These are phyloP conservation scores for Tephrocybe sp. DNA, from an alignment of 768 basidiomycete species.

Conservation along the genomic window DNA sequence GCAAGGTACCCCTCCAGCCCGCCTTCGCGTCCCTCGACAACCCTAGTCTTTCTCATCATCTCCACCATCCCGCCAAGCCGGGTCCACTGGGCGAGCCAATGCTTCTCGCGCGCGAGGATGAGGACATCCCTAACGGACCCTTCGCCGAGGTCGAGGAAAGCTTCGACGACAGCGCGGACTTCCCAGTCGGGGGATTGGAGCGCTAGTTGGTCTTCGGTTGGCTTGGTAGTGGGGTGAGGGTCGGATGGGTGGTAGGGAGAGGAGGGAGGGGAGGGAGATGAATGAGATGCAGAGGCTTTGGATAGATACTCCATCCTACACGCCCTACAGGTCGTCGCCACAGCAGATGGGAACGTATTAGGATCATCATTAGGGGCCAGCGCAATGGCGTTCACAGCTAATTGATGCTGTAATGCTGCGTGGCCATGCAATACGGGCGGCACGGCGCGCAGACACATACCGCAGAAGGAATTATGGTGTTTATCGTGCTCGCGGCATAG, in stretches of 20 bases:
- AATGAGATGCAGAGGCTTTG: conserved; percentile 45
- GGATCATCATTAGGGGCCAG: conserved; percentile 59
- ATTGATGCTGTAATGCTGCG: conserved; percentile 21
- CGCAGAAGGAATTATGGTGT: conserved; percentile 53
- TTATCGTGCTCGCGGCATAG: conserved; percentile 69
- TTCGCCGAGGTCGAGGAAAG: conserved; percentile 74
- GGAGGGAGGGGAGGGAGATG: conserved; percentile 53
- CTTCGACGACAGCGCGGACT: conserved; percentile 62
- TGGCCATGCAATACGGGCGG: conserved; percentile 26
- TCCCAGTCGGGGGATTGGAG: conserved; percentile 55
- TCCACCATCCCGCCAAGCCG: conserved; percentile 62
- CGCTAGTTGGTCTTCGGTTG: too few relatives aligned
- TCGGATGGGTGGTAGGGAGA: conserved; percentile 44
- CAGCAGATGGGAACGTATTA: conserved; percentile 62
- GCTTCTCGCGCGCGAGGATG: conserved; percentile 62
- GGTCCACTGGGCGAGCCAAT: conserved; percentile 66
- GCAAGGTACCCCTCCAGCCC: too few relatives aligned
- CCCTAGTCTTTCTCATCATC: conserved; percentile 23
- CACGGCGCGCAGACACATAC: conserved; percentile 67
- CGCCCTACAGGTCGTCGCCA: conserved; percentile 59
- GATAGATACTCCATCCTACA: conserved; percentile 71
- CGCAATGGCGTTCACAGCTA: conserved; percentile 51
- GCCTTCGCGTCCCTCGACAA: too few relatives aligned
- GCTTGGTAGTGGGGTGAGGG: too few relatives aligned
- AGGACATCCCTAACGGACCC: conserved; percentile 66